Evolutionary conservation across 768 basidiomycete species (phyloP), one percentile per base, ranked within the genome.

Genomic region (Pilatotrama ljubarskyi): DNA sequence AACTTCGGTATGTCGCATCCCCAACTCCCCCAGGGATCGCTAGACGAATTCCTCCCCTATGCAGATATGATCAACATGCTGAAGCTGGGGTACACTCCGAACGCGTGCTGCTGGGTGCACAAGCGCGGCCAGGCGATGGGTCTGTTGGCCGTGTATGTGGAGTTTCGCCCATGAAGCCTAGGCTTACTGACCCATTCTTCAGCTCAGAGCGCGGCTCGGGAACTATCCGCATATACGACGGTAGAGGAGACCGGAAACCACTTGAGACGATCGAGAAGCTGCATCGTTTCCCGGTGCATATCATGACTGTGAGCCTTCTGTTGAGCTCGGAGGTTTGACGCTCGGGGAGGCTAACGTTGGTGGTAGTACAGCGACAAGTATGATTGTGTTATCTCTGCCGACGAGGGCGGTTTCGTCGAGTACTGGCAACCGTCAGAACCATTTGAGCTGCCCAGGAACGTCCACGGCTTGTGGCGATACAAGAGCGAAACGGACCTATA

Each of bases 91-190:
- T 98, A 85, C 70, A 82, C 79, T 18, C 97, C 97, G 10, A 87
- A 88, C 63, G 80, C 93, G 11, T 96, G 93, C 69, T 95, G 93
- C 70, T 99, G 96, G 96, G 90, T 98, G 5, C 97, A 99, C 73
- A 80, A 79, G 59, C 84, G 90, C 20, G 94, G 93, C 47, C 87
- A 95, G 67, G 93, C 91, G 0, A 90, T 93, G 69, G 87, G 88
- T 17, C 72, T 99, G 13, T 78, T 99, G 13, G 97, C 97, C 46
- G 81, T 99, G 89, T 95, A 72, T 63, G 87, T 70, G 42, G 17
- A 17, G 6, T 10, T 37, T 55, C 22, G 25, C 20, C 17, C 18
- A 42, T 58, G 36, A 20, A 9, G 32, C 32, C 36, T 41, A 60
- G 51, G 49, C 59, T 69, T 32, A 61, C 63, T 62, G 66, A 62